Conservation (phyloP, 345 rosid genomes). For the Syzygium jambos region DNA sequence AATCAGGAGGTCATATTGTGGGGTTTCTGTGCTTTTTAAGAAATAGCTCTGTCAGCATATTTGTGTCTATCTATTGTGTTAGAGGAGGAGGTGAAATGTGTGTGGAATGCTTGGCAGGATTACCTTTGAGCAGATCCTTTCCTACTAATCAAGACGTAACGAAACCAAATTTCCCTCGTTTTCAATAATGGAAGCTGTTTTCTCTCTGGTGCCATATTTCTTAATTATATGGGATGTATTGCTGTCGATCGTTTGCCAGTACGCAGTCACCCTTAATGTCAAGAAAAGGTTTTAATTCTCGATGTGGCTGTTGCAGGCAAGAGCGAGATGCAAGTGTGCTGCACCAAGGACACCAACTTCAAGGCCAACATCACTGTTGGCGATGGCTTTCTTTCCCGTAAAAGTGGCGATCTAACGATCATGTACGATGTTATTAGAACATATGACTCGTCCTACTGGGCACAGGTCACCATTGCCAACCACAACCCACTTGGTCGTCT, state of each 20-base stretch:
- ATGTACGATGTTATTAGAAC: constrained; percentile 87
- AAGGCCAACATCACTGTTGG: constrained; percentile 49
- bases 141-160: background rate
- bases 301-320: constrained; percentile 31
- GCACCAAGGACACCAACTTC: constrained; percentile 41
- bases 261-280: background rate
- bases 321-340: constrained; percentile 60
- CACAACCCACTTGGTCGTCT: constrained; percentile 88
- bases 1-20: background rate
- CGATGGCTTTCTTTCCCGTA: constrained; percentile 63
- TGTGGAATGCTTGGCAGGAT: background rate
- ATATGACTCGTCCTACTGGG: constrained; percentile 70
- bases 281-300: background rate
- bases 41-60: background rate
- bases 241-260: background rate
- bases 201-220: background rate
- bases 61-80: background rate
- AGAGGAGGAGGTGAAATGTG: background rate
- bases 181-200: background rate
- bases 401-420: constrained; percentile 80
- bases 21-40: background rate
- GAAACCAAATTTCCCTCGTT: background rate
- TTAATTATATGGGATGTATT: background rate
- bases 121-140: background rate
- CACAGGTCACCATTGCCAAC: constrained; percentile 74